Base-by-base conservation (phyloP, 805 yeast species). In the Kodamaea laetipori region DNA sequence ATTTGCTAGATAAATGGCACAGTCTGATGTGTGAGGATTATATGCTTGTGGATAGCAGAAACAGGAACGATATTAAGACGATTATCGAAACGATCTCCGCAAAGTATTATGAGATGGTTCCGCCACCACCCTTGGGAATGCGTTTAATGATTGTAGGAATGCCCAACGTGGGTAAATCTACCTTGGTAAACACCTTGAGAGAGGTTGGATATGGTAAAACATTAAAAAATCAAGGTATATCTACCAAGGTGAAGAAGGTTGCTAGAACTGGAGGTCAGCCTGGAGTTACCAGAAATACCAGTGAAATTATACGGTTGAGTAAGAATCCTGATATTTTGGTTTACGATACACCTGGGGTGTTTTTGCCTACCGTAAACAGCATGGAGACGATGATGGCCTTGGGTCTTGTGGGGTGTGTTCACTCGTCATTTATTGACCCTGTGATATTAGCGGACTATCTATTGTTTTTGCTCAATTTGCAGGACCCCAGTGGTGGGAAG, bases 81-180 rank as follows among this genome's bases (percentile, higher is more conserved):
- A 60, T 90, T 3, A 65, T 86, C 11, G 70, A 76, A 7, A 53
- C 70, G 9, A 67, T 87, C 3, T 70, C 69, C 27, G 70, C 74
- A 41, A 65, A 67, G 41, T 74, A 77, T 53, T 49, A 61, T 19
- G 49, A 58, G 3, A 68, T 80, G 74, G 62, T 60, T 13, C 88
- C 92, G 0, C 78, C 82, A 1, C 95, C 96, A 0, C 97, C 97
- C 0, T 63, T 90, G 46, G 98, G 98, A 0, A 67, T 86, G 37
- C 65, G 90, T 16, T 63, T 86, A 45, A 71, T 90, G 71, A 78
- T 92, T 35, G 82, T 84, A 5, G 99, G 99, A 0, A 86, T 94
- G 94, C 99, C 99, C 1, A 94, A 94, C 60, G 95, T 90, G n/a
- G 99, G 99, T 0, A 94, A 94, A 63, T 86, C 96, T 9, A 85